Evolutionary conservation across 2,329 filamentous ascomycete genomes (phyloP), one percentile per base, ranked within the genome.

Genomic region (Chaetothyriales sp.): DNA sequence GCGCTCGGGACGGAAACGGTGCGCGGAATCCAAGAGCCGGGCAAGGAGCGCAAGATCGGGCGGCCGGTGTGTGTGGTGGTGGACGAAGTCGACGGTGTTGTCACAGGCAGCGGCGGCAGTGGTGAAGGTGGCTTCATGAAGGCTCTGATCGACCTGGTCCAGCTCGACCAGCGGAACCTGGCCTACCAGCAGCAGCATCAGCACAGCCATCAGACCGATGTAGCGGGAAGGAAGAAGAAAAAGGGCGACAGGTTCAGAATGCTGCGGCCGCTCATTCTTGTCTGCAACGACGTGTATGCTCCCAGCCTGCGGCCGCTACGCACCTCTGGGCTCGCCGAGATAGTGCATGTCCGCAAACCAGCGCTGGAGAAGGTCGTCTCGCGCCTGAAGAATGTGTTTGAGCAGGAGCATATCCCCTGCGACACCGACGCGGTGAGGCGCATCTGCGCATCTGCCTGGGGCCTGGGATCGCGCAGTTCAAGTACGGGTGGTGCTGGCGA

Each of bases 241-340:
- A 90, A 87, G 64, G 83, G 82, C 0, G 90, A 96, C 61, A 83
- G 82, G 52, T 98, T 98, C 63, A 79, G 84, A 43, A 76, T 95
- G 55, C 78, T 94, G 68, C 77, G 92, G 45, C 92, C 92, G 0
- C 73, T 98, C 26, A 87, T 98, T 48, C 73, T 98, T 46, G 92
- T 98, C 59, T 98, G 92, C 71, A 98, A 98, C 61, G 93, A 98
- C 65, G 80, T 96, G 1, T 98, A 98, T 62, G 88, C 95, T 59
- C 82, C 90, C 3, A 86, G 89, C 18, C 74, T 98, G 43, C 79
- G 88, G 25, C 88, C 86, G 0, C 73, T 98, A 6, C 80, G 92
- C n/a, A 84, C 90, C 56, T 89, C 87, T 0, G 80, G 74, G 5
- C 70, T 92, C 47, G 92, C 90, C 0, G 92, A 98, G 65, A 81